Evolutionary conservation across 345 rosid species (phyloP), one percentile per base, ranked within the genome.

Genomic region (Schrenkiella parvula): DNA sequence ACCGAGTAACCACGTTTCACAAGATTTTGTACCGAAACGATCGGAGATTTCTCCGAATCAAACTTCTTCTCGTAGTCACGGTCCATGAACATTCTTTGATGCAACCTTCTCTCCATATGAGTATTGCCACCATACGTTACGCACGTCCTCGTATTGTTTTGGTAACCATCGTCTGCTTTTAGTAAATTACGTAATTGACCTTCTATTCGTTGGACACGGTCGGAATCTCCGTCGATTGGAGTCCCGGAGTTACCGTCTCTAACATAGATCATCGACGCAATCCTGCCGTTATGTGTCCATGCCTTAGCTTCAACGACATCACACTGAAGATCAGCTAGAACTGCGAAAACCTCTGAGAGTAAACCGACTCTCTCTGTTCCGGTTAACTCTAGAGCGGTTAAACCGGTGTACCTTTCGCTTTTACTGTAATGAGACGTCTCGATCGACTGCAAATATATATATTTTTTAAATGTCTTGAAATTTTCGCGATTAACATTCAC

Each of bases 71-170:
- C 99, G 12, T 91, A 95, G 77, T 95, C 99, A 70, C 97, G 80
- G 71, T 95, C 99, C 1, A 95, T 87, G 60, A 88, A 91, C 99
- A 95, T 95, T 87, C 93, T 89, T 54, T 95, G 99, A 56, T 95
- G 99, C 34, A 95, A 63, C 79, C 99, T 84, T 64, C 99, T 91
- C 79, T 91, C 99, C 0, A 93, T 88, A 35, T 95, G 99, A 0
- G 93, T 91, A 2, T 70, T 70, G n/a, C 89, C 89, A 0, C 82
- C 96, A 84, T 91, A 80, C 0, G 93, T 80, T 8, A 91, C 91
- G 0, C 82, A 74, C 0, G 90, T 95, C 65, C 84, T 91, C 5
- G 80, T 84, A 0, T 89, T 93, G 18, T 96, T 91, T 64, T 85
- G 82, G 25, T 88, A 87, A 58, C 88, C 96, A 21, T 91, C 93